Conservation (phyloP, 2,329 filamentous ascomycete species). For the Phyllosticta paracitricarpa region DNA sequence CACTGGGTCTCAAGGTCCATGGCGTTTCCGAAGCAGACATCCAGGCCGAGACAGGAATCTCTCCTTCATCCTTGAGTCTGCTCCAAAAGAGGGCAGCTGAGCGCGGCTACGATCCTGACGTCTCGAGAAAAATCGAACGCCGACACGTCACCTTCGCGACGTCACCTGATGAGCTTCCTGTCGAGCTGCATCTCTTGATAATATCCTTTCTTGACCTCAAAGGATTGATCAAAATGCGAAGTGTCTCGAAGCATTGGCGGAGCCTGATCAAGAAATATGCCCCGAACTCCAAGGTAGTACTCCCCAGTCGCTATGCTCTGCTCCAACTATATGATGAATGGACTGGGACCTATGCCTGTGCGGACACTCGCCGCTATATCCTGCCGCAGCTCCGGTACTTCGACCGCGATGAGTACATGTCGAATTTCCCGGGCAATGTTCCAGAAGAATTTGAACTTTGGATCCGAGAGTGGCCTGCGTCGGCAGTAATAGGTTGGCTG, state of each 20-base stretch:
- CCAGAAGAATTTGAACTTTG: not conserved
- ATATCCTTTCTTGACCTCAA: not conserved
- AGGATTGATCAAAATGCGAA: not conserved
- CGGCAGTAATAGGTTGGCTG: not conserved
- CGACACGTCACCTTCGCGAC: not conserved
- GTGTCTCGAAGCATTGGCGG: not conserved
- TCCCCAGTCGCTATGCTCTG: not conserved
- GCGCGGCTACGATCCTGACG: not conserved
- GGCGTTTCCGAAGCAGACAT: not conserved
- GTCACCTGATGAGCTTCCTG: not conserved
- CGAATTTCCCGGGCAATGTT: not conserved
- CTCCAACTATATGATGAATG: not conserved
- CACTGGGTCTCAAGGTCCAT: not conserved
- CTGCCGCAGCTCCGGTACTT: not conserved
- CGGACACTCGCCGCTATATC: not conserved
- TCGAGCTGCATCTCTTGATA: not conserved
- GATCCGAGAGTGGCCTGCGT: not conserved
- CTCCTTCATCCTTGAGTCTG: not conserved
- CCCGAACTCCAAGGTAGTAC: not conserved
- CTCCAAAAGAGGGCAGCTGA: not conserved
- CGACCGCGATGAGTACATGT: not conserved
- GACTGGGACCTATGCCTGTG: not conserved
- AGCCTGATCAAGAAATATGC: not conserved
- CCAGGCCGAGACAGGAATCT: not conserved
- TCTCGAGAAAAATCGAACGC: not conserved